Evolutionary conservation across 495 filamentous ascomycete species (phyloP).

Genomic region (Ramalina intermedia): DNA sequence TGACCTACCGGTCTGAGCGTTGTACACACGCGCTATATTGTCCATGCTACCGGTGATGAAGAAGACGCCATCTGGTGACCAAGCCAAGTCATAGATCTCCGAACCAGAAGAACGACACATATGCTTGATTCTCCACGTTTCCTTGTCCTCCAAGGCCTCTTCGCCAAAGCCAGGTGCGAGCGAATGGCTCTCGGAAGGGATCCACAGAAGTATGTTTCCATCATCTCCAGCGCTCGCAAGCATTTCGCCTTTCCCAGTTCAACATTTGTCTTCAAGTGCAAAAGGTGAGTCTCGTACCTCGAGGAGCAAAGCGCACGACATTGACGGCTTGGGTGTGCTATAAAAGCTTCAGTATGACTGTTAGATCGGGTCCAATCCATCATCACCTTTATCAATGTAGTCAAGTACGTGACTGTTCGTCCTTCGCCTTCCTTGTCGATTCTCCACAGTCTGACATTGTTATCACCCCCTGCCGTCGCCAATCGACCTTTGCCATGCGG

Average conservation of each 20-base stretch:
- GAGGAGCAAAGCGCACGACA: constrained; percentile 88
- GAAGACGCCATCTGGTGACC: constrained; percentile 91
- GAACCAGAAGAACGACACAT: constrained; percentile 87
- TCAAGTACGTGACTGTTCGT: constrained; percentile 75
- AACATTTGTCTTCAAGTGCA: constrained; percentile 12
- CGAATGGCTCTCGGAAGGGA: constrained; percentile 62
- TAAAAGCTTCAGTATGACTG: background rate
- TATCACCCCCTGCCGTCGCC: constrained; percentile 90
- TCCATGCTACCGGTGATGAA: constrained; percentile 99
- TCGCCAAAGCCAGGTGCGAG: constrained; percentile 56
- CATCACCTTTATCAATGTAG: constrained; percentile 56
- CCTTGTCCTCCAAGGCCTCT: constrained; percentile 82
- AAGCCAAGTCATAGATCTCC: constrained; percentile 96
- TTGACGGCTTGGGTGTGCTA: constrained; percentile 91
- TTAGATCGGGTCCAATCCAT: background rate
- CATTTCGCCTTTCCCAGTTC: constrained; percentile 55
- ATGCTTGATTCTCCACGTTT: constrained; percentile 90
- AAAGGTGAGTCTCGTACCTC: constrained; percentile 40
- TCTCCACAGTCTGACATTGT: constrained; percentile 92
- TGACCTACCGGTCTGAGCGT: constrained; percentile 70
- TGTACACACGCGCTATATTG: constrained; percentile 94
- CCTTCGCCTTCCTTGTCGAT: constrained; percentile 77
- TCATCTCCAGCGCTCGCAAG: constrained; percentile 93
- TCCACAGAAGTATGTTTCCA: constrained; percentile 91
- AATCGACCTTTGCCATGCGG: constrained; percentile 83